Evolutionary conservation across 2,329 filamentous ascomycete species (phyloP), one percentile per base, ranked within the genome.

Genomic region (Sporothrix euskadiensis): DNA sequence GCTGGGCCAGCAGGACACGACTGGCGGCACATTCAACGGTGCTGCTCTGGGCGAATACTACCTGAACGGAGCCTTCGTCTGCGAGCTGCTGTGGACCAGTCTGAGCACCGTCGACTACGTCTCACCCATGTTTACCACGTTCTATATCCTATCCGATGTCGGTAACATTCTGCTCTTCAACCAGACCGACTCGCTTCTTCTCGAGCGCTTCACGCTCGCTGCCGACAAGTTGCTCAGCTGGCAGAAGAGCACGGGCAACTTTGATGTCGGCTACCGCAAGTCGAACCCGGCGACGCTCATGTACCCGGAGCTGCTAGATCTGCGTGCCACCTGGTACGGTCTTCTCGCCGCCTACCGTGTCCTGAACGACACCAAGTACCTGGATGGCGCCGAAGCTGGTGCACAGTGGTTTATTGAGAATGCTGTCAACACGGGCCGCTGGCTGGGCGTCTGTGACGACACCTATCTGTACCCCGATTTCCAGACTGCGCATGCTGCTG

Each of bases 251-350:
- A 19, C 54, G 32, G 74, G 74, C 54, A 66, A 39, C 63, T 75
- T 75, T 39, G 69, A 74, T 63, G 69, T 75, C 44, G 72, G 74
- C 59, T 75, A 75, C 47, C 59, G 69, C 72, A 73, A 73, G 63
- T 41, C 49, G 30, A 69, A 61, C 57, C 72, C 74, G 44, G 14
- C 68, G 6, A 56, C 74, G 26, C 68, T 69, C 59, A 75, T 72
- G 57, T 75, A 75, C 65, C 41, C 72, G 6, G 69, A 75, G 49
- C 68, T 75, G 54, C 69, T 44, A 32, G 74, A 75, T 56, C 61
- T 69, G 56, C 72, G 74, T 19, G 74, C 74, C 7, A 75, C 74
- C 19, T 75, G 74, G 74, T 75, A 75, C 69, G 74, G 74, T 4
- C 72, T 75, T 9, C 69, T 75, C 30, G 22, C 72, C 0, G 74